A percentile compares a stretch with the other conserved stretches of the same genome.
These are phyloP conservation scores for Alternaria viburni DNA, from an alignment of 2,329 filamentous ascomycete species.

Conservation along the genomic window DNA sequence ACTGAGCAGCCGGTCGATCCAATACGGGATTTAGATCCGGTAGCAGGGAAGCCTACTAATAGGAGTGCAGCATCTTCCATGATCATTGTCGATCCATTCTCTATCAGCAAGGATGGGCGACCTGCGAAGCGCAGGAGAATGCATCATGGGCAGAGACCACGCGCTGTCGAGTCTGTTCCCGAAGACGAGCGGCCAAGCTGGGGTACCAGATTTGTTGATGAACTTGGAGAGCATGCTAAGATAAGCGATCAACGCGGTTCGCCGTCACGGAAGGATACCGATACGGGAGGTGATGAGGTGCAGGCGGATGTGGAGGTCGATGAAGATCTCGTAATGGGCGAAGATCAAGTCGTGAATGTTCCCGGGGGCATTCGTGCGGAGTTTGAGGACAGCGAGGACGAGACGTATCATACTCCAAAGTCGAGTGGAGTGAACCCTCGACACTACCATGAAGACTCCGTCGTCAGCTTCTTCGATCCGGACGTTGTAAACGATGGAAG, in stretches of 20 bases:
- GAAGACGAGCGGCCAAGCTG: not conserved
- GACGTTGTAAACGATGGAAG: not conserved
- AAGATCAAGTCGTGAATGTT: not conserved
- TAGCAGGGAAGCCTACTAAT: not conserved
- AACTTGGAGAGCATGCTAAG: not conserved
- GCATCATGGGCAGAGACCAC: not conserved
- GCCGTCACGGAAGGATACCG: not conserved
- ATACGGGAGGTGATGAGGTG: too few species aligned
- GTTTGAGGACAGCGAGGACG: not conserved
- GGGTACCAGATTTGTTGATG: not conserved
- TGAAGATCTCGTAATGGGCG: too few species aligned
- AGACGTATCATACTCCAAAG: not conserved
- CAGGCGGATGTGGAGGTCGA: too few species aligned
- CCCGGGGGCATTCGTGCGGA: not conserved
- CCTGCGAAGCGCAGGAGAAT: not conserved
- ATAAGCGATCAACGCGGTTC: not conserved
- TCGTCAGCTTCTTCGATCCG: not conserved
- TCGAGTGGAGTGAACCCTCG: not conserved
- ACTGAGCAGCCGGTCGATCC: not conserved
- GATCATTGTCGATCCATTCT: not conserved
- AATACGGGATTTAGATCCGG: not conserved
- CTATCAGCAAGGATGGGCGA: not conserved
- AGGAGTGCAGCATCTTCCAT: not conserved
- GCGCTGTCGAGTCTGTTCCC: not conserved
- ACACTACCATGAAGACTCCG: not conserved